Percentiles rank a stretch among this genome's conserved stretches.
phyloP scores from a whole-genome alignment of 495 filamentous ascomycete species.

The Neurospora africana region DNA sequence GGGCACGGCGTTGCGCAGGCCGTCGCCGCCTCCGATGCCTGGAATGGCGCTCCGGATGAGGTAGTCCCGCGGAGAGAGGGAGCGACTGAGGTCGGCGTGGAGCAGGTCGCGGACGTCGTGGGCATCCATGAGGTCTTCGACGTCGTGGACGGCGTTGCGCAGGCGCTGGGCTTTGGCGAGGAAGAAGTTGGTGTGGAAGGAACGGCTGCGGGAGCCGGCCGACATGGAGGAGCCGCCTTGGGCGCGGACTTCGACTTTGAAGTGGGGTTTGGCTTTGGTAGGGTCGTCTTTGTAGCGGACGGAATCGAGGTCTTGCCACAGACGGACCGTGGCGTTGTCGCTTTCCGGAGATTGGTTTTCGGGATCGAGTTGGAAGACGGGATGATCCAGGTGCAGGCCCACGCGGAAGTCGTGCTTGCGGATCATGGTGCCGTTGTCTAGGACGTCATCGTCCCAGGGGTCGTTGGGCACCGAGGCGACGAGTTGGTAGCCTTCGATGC shows the following conservation, averaged over 20 bases:
- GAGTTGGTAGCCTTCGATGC: conserved; percentile 74
- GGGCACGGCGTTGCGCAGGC: conserved; percentile 30
- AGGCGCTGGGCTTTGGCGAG: not conserved
- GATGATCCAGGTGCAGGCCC: conserved; percentile 59
- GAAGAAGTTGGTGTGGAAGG: not conserved
- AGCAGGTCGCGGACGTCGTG: not conserved
- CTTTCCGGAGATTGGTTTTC: conserved; percentile 7
- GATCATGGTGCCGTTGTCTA: conserved; percentile 56
- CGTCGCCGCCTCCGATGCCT: not conserved
- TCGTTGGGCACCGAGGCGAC: conserved; percentile 41
- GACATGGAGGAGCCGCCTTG: not conserved
- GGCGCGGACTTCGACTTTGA: not conserved
- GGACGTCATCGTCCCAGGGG: conserved; percentile 8
- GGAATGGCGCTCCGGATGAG: not conserved
- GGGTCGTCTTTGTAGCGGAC: not conserved
- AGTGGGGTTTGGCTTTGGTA: conserved; percentile 3
- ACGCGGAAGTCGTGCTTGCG: conserved; percentile 61
- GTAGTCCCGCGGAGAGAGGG: not conserved
- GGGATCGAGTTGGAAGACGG: conserved; percentile 51
- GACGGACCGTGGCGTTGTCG: not conserved
- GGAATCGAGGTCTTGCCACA: not conserved
- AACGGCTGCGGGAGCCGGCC: not conserved
- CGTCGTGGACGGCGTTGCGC: not conserved
- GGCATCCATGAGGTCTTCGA: not conserved
- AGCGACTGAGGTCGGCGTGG: not conserved